A percentile compares a stretch with the other conserved stretches of the same genome.
phyloP scores from a whole-genome alignment of 352 stramenopile genomes.

The Globisporangium nunn region DNA sequence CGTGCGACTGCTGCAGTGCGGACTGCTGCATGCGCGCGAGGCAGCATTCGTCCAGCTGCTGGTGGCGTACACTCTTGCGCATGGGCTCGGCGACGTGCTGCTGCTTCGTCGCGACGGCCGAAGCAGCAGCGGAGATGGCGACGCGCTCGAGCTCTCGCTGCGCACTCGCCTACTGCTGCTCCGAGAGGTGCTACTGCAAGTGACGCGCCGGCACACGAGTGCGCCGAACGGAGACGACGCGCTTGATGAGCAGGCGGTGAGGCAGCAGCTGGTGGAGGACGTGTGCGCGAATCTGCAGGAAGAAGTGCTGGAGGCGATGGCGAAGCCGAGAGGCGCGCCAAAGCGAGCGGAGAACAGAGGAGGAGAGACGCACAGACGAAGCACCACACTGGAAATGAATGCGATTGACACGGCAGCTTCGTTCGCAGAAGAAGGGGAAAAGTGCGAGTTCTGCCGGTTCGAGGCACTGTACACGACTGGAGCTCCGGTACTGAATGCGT shows the following conservation, averaged over 20 bases:
- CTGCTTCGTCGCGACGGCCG: background rate
- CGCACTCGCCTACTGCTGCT: constrained; percentile 14
- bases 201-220: background rate
- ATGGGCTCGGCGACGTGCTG: constrained; percentile 12
- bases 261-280: constrained; percentile 23
- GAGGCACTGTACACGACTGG: background rate
- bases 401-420: background rate
- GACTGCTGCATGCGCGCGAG: constrained; percentile 19
- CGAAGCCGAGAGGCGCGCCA: constrained; percentile 7
- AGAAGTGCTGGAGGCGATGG: constrained; percentile 24
- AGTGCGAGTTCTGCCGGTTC: constrained; percentile 7
- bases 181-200: constrained; percentile 4
- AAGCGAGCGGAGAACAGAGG: background rate
- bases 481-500: background rate
- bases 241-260: background rate
- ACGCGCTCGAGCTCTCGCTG: constrained; percentile 15
- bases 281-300: constrained; percentile 35
- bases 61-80: constrained; percentile 3
- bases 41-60: constrained; percentile 13
- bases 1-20: constrained; percentile 31
- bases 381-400: background rate
- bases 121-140: background rate
- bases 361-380: background rate
- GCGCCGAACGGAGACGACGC: background rate
- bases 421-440: background rate